Conservation (phyloP, 805 yeast genomes). For the Candida gorgasii region DNA sequence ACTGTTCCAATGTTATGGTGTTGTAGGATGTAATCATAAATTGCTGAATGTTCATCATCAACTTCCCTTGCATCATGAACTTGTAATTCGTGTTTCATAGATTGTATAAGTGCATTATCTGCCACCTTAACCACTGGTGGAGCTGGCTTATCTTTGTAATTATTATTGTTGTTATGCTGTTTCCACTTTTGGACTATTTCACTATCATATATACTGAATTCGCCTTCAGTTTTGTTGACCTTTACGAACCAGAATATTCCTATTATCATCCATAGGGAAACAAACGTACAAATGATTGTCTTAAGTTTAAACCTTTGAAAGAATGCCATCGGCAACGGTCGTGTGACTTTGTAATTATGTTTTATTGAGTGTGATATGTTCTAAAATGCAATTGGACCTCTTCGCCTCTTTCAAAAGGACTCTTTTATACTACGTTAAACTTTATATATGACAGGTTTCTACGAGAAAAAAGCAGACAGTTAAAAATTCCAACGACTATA, state of each 20-base stretch:
- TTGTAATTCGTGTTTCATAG: constrained; percentile 12
- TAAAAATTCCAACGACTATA: no score
- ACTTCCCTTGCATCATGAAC: constrained; percentile 21
- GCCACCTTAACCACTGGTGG: not conserved
- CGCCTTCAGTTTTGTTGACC: not conserved
- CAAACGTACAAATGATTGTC: not conserved
- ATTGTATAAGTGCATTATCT: not conserved
- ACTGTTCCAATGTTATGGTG: constrained; percentile 12
- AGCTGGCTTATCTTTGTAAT: not conserved
- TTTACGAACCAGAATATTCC: not conserved
- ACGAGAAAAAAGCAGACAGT: no score
- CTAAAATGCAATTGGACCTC: no score
- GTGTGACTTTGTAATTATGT: no score
- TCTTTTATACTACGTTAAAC: no score
- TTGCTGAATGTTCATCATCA: constrained; percentile 22
- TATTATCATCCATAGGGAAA: not conserved
- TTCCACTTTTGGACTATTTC: not conserved
- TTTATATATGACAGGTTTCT: no score
- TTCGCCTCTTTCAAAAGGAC: no score
- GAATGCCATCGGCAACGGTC: no score
- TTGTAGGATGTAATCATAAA: constrained; percentile 15
- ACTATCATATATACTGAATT: not conserved
- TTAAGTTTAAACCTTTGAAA: not conserved
- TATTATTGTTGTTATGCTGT: not conserved
- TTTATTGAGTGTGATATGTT: no score